phyloP scores from a whole-genome alignment of 2,329 filamentous ascomycete genomes.

The Oidium heveae region DNA sequence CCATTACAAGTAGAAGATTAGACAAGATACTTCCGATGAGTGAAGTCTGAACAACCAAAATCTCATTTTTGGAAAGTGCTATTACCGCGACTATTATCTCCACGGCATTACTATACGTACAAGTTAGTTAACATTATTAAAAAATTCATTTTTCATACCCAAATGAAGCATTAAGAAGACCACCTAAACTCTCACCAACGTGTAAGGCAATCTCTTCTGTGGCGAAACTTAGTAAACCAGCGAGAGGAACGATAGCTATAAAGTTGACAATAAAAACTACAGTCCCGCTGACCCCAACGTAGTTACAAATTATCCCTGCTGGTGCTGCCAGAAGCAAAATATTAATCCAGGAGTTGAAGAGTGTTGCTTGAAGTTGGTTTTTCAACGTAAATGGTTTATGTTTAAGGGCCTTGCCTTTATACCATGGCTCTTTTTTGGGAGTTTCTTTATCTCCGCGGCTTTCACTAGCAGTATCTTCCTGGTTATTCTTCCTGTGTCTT shows the following conservation, averaged over 20 bases:
- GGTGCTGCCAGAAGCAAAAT: constrained; percentile 55
- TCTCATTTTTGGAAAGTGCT: constrained; percentile 38
- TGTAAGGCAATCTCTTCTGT: constrained; percentile 73
- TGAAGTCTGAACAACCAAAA: constrained; percentile 77
- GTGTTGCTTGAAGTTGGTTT: constrained; percentile 46
- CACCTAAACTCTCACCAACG: constrained; percentile 66
- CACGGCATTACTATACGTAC: constrained; percentile 41
- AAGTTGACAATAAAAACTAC: constrained; percentile 76
- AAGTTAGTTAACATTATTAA: constrained; percentile 6
- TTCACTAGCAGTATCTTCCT: neutral
- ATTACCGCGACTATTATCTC: constrained; percentile 77
- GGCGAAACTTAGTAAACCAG: constrained; percentile 63
- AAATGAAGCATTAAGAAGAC: constrained; percentile 73
- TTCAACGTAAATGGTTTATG: constrained; percentile 26
- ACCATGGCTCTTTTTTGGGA: constrained; percentile 11
- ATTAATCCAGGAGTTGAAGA: constrained; percentile 74
- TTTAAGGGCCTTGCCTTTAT: constrained; percentile 17
- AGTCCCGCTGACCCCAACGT: constrained; percentile 29
- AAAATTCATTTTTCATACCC: constrained; percentile 25
- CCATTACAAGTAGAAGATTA: constrained; percentile 69
- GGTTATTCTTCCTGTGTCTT: constrained; percentile 5
- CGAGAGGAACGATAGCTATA: constrained; percentile 73
- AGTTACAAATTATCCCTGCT: constrained; percentile 52
- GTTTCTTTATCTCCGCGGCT: constrained; percentile 5
- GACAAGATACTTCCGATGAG: constrained; percentile 80